Conservation (phyloP, 2,329 filamentous ascomycete species). For the Alternaria sp. region DNA sequence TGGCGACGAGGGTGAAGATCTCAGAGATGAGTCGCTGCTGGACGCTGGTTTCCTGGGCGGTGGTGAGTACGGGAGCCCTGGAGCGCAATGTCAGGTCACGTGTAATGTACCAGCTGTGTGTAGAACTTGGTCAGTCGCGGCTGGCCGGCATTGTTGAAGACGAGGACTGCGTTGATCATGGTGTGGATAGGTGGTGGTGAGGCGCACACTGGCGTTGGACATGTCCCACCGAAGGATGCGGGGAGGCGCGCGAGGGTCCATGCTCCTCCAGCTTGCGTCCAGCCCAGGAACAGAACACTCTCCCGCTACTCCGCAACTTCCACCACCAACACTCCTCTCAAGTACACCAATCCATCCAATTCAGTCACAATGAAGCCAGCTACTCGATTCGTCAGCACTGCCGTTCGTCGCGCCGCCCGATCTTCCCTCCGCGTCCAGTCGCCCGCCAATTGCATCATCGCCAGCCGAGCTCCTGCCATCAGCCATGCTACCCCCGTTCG, state of each 20-base stretch:
- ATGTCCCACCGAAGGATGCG: slow-evolving; percentile 4
- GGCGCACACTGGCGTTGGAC: not conserved
- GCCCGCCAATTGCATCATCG: slow-evolving; percentile 35
- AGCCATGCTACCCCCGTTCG: slow-evolving; percentile 19
- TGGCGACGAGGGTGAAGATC: slow-evolving; percentile 94
- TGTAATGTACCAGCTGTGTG: slow-evolving; percentile 76
- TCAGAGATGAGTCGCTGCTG: slow-evolving; percentile 96
- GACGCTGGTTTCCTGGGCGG: slow-evolving; percentile 84
- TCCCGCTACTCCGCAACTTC: not conserved
- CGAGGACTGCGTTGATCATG: slow-evolving; percentile 98
- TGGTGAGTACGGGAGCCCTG: not conserved
- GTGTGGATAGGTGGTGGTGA: slow-evolving; percentile 5
- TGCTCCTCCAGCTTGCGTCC: slow-evolving; percentile 7
- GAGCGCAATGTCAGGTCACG: slow-evolving; percentile 21
- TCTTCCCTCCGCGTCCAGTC: slow-evolving; percentile 26
- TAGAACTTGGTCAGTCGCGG: slow-evolving; percentile 98
- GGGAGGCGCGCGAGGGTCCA: slow-evolving; percentile 8
- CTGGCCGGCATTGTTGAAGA: slow-evolving; percentile 98
- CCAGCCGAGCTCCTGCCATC: slow-evolving; percentile 19
- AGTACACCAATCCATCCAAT: not conserved
- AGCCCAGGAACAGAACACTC: slow-evolving; percentile 6
- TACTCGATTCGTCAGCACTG: slow-evolving; percentile 25
- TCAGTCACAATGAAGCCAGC: slow-evolving; percentile 30
- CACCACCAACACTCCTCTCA: not conserved
- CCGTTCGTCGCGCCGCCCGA: slow-evolving; percentile 31